Percentiles rank a stretch among this genome's conserved stretches.
Conservation (phyloP, 495 filamentous ascomycete species). For the Aspergillus nidulans region DNA sequence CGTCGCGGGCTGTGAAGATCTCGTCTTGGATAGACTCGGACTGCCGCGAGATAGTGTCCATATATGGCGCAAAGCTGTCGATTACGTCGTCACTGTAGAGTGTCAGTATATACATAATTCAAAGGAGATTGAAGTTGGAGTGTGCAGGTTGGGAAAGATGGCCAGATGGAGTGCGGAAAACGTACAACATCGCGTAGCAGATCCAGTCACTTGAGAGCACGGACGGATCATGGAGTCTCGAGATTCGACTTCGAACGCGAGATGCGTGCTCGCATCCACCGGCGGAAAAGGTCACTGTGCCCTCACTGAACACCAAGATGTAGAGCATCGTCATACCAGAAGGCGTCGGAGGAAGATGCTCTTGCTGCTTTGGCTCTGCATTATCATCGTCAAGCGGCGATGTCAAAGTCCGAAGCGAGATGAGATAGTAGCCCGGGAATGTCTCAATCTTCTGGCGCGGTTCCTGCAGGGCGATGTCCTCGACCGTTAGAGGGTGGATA, state of each 20-base stretch:
- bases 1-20: constrained; percentile 78
- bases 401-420: constrained; percentile 82
- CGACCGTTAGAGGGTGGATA: constrained; percentile 84
- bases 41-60: constrained; percentile 69
- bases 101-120: background rate
- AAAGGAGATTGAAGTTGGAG: too few relatives aligned
- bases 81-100: constrained; percentile 81
- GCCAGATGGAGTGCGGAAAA: background rate
- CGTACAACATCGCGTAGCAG: constrained; percentile 92
- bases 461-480: constrained; percentile 88
- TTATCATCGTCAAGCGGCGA: constrained; percentile 36
- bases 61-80: constrained; percentile 81
- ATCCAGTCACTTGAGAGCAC: constrained; percentile 90
- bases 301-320: constrained; percentile 88
- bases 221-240: constrained; percentile 78
- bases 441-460: constrained; percentile 94
- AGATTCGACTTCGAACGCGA: constrained; percentile 78
- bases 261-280: constrained; percentile 67
- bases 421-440: constrained; percentile 89
- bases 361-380: constrained; percentile 48
- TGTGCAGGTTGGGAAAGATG: constrained; percentile 3
- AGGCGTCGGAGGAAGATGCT: constrained; percentile 27
- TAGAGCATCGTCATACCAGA: constrained; percentile 83
- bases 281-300: constrained; percentile 85
- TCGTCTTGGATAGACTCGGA: constrained; percentile 89